Evolutionary conservation across 2,329 filamentous ascomycete species (phyloP), one percentile per base, ranked within the genome.

Genomic region (Colletotrichum camelliae): DNA sequence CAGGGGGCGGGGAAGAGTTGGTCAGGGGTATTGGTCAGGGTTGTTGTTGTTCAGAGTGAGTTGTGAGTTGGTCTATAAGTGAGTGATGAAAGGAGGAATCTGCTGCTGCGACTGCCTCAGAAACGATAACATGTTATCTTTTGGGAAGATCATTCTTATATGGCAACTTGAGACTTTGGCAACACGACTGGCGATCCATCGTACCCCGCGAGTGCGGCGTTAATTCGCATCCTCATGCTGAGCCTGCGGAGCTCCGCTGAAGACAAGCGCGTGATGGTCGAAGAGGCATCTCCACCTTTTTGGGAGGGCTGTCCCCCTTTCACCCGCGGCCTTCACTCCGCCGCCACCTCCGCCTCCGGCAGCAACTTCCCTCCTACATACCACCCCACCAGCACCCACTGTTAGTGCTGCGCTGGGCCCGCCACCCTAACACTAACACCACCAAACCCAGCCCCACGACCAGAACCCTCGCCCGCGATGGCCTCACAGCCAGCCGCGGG

Each of bases 291-390:
- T 39, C 21, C n/a, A 57, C 62, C 62, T 33, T 18, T 7, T 57
- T 52, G 12, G 4, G 43, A 57, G 16, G 12, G 43, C 15, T 60
- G 43, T 52, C 10, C 55, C 33, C 27, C 15, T 31, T 33, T 62
- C 33, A 12, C 57, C 57, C 31, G 31, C 57, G 71, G 71, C 57
- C 3, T 64, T 69, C 57, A 73, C 65, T 70, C 71, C 71, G 55
- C 70, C 70, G 39, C 62, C 69, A 37, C 70, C 70, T 62, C 70
- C 69, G 60, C 69, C 69, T 57, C 69, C 69, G 35, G n/a, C n/a
- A n/a, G n/a, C n/a, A n/a, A n/a, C n/a, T n/a, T n/a, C n/a, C n/a
- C n/a, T n/a, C n/a, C n/a, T n/a, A n/a, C n/a, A n/a, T n/a, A n/a
- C n/a, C n/a, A n/a, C n/a, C n/a, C n/a, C n/a, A n/a, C n/a, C n/a